These are phyloP conservation scores for Domatiomyces globalis DNA, from an alignment of 2,329 filamentous ascomycete genomes.

Conservation along the genomic window DNA sequence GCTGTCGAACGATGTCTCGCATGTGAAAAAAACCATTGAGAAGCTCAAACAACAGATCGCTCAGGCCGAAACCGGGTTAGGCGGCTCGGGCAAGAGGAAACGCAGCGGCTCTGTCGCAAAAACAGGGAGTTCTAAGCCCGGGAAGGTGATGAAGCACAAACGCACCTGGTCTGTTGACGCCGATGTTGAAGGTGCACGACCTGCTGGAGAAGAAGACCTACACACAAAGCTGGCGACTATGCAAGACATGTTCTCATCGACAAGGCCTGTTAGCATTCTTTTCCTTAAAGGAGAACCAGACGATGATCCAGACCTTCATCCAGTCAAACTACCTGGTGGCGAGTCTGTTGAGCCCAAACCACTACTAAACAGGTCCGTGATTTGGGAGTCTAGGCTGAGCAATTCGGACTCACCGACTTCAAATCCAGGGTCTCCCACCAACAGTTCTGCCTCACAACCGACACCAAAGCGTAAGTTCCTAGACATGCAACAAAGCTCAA, in stretches of 20 bases:
- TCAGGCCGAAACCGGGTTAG: constrained; percentile 51
- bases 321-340: constrained; percentile 26
- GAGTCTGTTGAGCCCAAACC: constrained; percentile 21
- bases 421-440: constrained; percentile 26
- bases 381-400: constrained; percentile 23
- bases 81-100: constrained; percentile 47
- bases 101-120: constrained; percentile 38
- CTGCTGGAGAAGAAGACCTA: constrained; percentile 29
- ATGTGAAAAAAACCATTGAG: constrained; percentile 92
- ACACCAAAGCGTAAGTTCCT: constrained; percentile 30
- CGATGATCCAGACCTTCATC: constrained; percentile 33
- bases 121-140: constrained; percentile 40
- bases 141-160: constrained; percentile 83
- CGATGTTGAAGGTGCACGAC: constrained; percentile 27
- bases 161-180: constrained; percentile 93
- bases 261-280: constrained; percentile 28
- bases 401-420: constrained; percentile 23
- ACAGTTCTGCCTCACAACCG: constrained; percentile 27
- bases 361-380: constrained; percentile 20
- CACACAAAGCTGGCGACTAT: constrained; percentile 30
- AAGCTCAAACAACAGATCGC: constrained; percentile 89
- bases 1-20: constrained; percentile 81
- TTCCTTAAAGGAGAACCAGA: constrained; percentile 30
- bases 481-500: constrained; percentile 13
- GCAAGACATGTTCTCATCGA: constrained; percentile 35